Conservation (phyloP, 345 rosid species). For the Brassica carinata region DNA sequence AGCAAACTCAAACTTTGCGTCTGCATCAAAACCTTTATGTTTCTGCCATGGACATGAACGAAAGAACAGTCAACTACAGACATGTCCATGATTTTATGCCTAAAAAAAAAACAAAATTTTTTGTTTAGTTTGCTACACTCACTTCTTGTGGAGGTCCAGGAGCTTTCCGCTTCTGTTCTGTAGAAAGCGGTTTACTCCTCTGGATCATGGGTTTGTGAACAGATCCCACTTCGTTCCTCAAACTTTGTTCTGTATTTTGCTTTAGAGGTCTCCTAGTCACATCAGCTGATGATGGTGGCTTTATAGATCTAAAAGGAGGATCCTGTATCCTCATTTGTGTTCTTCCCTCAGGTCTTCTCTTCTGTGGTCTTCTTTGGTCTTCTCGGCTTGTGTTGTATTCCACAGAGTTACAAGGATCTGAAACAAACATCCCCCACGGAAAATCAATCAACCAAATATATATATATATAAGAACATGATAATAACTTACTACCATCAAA, state of each 20-base stretch:
- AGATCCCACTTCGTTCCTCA: slow-evolving; percentile 38
- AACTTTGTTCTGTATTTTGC: slow-evolving; percentile 51
- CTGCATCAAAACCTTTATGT: slow-evolving; percentile 59
- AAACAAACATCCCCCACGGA: slow-evolving; percentile 45
- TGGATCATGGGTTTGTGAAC: slow-evolving; percentile 48
- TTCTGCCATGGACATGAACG: slow-evolving; percentile 49
- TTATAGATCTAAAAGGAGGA: slow-evolving; percentile 47
- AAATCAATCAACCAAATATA: slow-evolving; percentile 39
- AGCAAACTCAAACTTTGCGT: slow-evolving; percentile 72
- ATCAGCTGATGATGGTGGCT: slow-evolving; percentile 46
- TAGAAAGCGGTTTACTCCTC: slow-evolving; percentile 50
- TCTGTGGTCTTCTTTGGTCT: slow-evolving; percentile 50
- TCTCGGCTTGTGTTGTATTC: slow-evolving; percentile 57
- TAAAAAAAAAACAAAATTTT: too few relatives aligned
- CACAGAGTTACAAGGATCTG: slow-evolving; percentile 77
- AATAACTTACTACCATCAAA: slow-evolving; percentile 80
- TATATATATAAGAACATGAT: slow-evolving; percentile 20
- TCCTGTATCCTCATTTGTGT: slow-evolving; percentile 41
- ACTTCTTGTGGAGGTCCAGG: slow-evolving; percentile 71
- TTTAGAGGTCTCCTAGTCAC: slow-evolving; percentile 59
- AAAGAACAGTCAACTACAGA: slow-evolving; percentile 22
- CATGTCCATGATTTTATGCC: too few relatives aligned
- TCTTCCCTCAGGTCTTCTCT: too few relatives aligned
- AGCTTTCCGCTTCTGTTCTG: too few relatives aligned
- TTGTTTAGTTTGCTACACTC: slow-evolving; percentile 36